phyloP scores from a whole-genome alignment of 2,329 filamentous ascomycete species.

The Fusarium oxysporum region DNA sequence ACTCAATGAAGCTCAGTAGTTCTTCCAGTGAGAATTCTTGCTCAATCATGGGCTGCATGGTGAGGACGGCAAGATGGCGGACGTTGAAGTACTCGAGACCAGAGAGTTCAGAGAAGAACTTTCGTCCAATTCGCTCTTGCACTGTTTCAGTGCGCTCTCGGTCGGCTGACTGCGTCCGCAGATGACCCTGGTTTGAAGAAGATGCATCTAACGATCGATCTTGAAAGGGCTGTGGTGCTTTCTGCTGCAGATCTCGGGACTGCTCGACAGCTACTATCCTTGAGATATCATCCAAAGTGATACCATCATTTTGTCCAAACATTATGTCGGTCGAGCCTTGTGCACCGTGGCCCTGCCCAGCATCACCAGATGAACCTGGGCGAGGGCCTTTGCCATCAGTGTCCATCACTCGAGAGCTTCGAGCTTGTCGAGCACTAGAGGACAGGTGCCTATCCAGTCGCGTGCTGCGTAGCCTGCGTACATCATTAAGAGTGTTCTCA shows the following conservation, averaged over 20 bases:
- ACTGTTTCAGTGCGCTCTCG: conserved; percentile 65
- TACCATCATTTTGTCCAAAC: conserved; percentile 88
- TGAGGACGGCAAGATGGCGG: conserved; percentile 91
- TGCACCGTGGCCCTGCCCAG: conserved; percentile 51
- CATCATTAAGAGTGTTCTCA: conserved; percentile 96
- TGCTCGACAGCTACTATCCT: conserved; percentile 96
- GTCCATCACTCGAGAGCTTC: conserved; percentile 93
- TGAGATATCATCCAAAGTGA: conserved; percentile 96
- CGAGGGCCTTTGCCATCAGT: conserved; percentile 69
- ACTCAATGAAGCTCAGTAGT: conserved; percentile 90
- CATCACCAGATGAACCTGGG: conserved; percentile 77
- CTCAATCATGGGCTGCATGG: conserved; percentile 92
- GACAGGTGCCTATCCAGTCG: conserved; percentile 94
- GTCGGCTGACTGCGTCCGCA: conserved; percentile 68
- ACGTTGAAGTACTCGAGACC: conserved; percentile 98
- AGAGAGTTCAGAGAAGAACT: conserved; percentile 96
- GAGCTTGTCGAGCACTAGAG: conserved; percentile 89
- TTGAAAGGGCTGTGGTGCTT: conserved; percentile 49
- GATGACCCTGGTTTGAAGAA: conserved; percentile 73
- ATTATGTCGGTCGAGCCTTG: conserved; percentile 79
- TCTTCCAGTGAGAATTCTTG: conserved; percentile 94
- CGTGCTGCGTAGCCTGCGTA: conserved; percentile 89
- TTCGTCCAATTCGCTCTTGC: conserved; percentile 70
- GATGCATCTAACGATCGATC: conserved; percentile 55
- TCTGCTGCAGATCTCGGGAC: conserved; percentile 88